Conservation (phyloP, 1,284 basidiomycete genomes). For the Heterobasidion annosum region DNA sequence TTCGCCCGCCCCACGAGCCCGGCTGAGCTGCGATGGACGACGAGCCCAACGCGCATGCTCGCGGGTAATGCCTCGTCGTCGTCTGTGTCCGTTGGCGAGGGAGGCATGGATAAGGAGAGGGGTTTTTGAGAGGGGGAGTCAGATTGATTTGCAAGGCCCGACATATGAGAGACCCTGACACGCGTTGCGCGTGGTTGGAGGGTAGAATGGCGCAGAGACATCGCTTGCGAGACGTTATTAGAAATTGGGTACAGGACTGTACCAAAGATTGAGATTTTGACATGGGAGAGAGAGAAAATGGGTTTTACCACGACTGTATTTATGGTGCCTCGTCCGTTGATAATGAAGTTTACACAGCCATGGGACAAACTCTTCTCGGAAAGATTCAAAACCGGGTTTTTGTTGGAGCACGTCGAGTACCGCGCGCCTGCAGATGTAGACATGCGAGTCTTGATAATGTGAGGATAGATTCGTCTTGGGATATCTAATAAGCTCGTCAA, state of each 20-base stretch:
- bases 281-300: constrained; percentile 4
- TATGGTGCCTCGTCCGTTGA: constrained; percentile 45
- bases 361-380: constrained; percentile 82
- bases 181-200: constrained; percentile 19
- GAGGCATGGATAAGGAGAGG: constrained; percentile 11
- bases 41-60: constrained; percentile 51
- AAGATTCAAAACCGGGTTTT: constrained; percentile 65
- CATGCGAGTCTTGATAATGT: constrained; percentile 76
- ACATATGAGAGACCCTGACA: background rate
- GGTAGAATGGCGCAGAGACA: constrained; percentile 54
- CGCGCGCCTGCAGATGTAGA: constrained; percentile 77
- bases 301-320: constrained; percentile 44
- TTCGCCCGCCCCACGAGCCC: constrained; percentile 74
- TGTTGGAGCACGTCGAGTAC: constrained; percentile 68
- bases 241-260: constrained; percentile 33
- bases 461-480: constrained; percentile 68
- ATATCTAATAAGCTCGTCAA: constrained; percentile 39
- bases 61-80: constrained; percentile 23
- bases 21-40: constrained; percentile 38
- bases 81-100: constrained; percentile 38
- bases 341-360: constrained; percentile 86
- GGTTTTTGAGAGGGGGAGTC: constrained; percentile 11
- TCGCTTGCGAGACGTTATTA: constrained; percentile 30
- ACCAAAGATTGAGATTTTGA: constrained; percentile 4
- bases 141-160: constrained; percentile 1